Evolutionary conservation across 1,284 basidiomycete genomes (phyloP).

Genomic region (Cystobasidium sp.): DNA sequence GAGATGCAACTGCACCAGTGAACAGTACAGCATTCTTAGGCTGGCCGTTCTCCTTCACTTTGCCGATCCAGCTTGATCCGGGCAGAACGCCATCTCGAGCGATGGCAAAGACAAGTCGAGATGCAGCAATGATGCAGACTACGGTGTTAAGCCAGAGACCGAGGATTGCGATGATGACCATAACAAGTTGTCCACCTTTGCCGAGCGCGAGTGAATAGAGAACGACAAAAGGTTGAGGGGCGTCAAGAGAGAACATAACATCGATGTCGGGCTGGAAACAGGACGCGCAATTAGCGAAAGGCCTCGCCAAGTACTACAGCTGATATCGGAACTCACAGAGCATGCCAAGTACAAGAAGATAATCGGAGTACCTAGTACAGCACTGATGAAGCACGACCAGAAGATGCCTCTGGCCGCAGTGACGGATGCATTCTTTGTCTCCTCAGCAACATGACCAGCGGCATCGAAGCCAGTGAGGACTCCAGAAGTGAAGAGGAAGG

Average conservation of each 20-base stretch:
- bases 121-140: slow-evolving; percentile 79
- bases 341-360: slow-evolving; percentile 44
- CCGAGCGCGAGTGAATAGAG: slow-evolving; percentile 80
- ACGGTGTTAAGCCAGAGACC: slow-evolving; percentile 83
- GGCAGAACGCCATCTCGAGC: slow-evolving; percentile 85
- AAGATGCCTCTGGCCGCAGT: slow-evolving; percentile 78
- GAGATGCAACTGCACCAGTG: slow-evolving; percentile 62
- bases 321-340: slow-evolving; percentile 20
- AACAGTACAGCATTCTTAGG: slow-evolving; percentile 64
- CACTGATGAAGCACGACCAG: slow-evolving; percentile 72
- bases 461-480: slow-evolving; percentile 85
- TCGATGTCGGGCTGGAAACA: slow-evolving; percentile 65
- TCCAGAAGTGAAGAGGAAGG: slow-evolving; percentile 77
- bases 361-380: slow-evolving; percentile 61
- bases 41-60: slow-evolving; percentile 70
- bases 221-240: slow-evolving; percentile 85
- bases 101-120: slow-evolving; percentile 80
- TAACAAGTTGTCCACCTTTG: slow-evolving; percentile 73
- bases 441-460: slow-evolving; percentile 84
- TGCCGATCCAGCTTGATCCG: slow-evolving; percentile 75
- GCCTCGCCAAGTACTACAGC: too few relatives aligned
- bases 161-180: slow-evolving; percentile 76
- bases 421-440: slow-evolving; percentile 82
- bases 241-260: slow-evolving; percentile 70
- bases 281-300: not conserved